Conservation (phyloP, 176 grass and related monocot genomes). For the Chloris gayana region DNA sequence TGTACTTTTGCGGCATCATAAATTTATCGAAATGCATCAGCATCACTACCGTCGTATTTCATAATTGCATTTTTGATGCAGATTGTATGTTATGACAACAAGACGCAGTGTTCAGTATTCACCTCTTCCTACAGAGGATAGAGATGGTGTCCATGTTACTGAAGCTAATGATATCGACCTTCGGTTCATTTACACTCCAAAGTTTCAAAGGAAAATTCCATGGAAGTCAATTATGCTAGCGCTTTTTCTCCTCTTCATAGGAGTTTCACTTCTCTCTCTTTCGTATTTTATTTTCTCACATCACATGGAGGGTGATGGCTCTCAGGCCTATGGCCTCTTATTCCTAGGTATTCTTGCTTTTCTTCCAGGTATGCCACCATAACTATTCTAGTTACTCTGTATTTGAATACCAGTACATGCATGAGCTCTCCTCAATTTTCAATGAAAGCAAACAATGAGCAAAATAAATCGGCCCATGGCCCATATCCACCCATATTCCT, state of each 20-base stretch:
- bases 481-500: too few relatives aligned
- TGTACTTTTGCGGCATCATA: background rate
- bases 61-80: background rate
- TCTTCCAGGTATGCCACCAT: constrained; percentile 66
- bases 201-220: constrained; percentile 48
- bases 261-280: constrained; percentile 53
- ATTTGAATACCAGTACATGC: background rate
- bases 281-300: constrained; percentile 64
- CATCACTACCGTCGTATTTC: background rate
- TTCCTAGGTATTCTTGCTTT: constrained; percentile 67
- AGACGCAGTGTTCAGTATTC: constrained; percentile 51
- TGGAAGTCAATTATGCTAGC: constrained; percentile 79
- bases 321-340: constrained; percentile 64
- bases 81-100: constrained; percentile 46
- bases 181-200: constrained; percentile 58
- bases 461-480: too few relatives aligned
- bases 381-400: background rate
- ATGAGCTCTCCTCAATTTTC: too few relatives aligned
- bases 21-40: background rate
- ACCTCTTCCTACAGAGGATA: constrained; percentile 44
- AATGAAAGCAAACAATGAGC: too few relatives aligned
- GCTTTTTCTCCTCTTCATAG: constrained; percentile 52
- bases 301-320: constrained; percentile 68
- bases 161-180: constrained; percentile 31
- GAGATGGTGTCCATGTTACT: constrained; percentile 7